These are phyloP conservation scores for Voacanga thouarsii DNA, from an alignment of 257 asterid genomes.

Conservation along the genomic window DNA sequence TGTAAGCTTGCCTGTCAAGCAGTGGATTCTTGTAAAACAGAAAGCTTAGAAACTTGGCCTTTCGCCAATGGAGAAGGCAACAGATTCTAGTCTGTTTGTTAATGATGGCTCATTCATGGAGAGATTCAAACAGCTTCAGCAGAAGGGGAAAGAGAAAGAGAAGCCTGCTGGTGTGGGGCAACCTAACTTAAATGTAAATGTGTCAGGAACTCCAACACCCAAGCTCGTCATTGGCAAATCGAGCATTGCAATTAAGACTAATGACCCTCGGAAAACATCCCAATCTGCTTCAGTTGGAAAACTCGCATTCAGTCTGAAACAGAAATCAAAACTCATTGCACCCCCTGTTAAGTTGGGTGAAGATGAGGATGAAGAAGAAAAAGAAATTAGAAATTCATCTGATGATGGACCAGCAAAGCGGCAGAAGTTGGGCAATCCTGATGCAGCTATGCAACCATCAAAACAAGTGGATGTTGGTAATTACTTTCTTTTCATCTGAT, in stretches of 20 bases:
- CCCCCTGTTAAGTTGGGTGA: constrained; percentile 74
- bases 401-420: constrained; percentile 66
- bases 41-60: constrained; percentile 36
- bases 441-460: constrained; percentile 40
- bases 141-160: constrained; percentile 39
- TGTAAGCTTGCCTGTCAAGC: constrained; percentile 77
- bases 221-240: constrained; percentile 61
- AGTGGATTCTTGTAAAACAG: constrained; percentile 42
- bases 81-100: constrained; percentile 59
- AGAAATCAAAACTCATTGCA: constrained; percentile 65
- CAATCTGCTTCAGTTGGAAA: constrained; percentile 63
- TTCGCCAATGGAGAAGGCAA: constrained; percentile 68
- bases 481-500: constrained; percentile 40
- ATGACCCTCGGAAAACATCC: constrained; percentile 34
- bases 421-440: constrained; percentile 52
- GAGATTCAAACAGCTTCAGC: constrained; percentile 90
- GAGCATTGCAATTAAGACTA: constrained; percentile 39
- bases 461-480: constrained; percentile 83
- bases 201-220: constrained; percentile 50
- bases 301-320: constrained; percentile 93
- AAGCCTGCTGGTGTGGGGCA: constrained; percentile 35
- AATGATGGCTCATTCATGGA: constrained; percentile 98
- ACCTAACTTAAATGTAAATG: constrained; percentile 40
- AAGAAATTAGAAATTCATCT: constrained; percentile 54
- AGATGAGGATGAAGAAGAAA: constrained; percentile 63